Percentiles rank a stretch among this genome's conserved stretches.
Conservation (phyloP, 192 early-diverging fungal genomes). For the Jimgerdemannia lactiflua region DNA sequence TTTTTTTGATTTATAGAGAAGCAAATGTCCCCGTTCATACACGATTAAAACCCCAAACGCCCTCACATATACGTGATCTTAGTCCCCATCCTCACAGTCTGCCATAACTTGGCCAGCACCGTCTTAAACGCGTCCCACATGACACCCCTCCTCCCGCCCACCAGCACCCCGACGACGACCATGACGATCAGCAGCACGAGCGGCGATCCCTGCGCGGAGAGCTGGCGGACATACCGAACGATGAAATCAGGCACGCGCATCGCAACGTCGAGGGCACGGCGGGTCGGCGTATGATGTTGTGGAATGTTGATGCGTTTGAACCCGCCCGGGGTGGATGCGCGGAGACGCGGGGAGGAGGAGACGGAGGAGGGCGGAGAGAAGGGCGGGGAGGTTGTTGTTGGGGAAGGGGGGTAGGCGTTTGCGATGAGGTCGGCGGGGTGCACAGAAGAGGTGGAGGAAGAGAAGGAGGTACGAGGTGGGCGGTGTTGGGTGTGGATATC, state of each 20-base stretch:
- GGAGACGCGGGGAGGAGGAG: no score
- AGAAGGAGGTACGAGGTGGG: no score
- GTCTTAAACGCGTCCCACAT: constrained; percentile 9
- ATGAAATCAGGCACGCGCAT: neutral
- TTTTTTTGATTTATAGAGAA: no score
- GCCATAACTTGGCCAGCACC: constrained; percentile 26
- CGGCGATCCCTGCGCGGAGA: constrained; percentile 6
- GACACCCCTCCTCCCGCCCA: constrained; percentile 8
- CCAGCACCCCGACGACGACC: constrained; percentile 12
- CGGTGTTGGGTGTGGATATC: no score
- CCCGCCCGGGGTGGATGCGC: no score
- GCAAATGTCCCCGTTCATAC: no score
- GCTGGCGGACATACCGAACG: neutral
- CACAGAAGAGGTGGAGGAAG: no score
- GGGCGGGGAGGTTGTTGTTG: no score
- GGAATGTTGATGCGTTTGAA: neutral
- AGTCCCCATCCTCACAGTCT: constrained; percentile 34
- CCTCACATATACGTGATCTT: constrained; percentile 35
- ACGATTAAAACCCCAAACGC: no score
- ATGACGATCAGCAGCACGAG: constrained; percentile 16
- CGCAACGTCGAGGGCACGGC: neutral
- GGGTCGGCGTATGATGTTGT: neutral
- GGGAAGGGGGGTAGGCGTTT: no score
- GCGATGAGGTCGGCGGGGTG: no score
- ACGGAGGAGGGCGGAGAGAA: no score